A percentile compares a stretch with the other conserved stretches of the same genome.
phyloP scores from a whole-genome alignment of 2,329 filamentous ascomycete genomes.

The Talaromyces albobiverticillius region DNA sequence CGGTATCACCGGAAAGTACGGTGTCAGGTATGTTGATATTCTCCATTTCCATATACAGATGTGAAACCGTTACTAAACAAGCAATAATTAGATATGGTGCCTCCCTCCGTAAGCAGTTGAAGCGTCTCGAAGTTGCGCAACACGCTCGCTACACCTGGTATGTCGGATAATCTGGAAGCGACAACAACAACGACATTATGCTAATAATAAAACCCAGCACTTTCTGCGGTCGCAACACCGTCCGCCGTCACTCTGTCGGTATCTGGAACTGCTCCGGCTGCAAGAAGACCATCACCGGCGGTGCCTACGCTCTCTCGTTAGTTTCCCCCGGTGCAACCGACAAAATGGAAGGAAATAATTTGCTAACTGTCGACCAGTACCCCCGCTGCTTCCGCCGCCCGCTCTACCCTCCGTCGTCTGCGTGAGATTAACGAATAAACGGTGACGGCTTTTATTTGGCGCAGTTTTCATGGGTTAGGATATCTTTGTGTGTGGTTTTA shows the following conservation, averaged over 20 bases:
- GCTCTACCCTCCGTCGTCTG: constrained; percentile 94
- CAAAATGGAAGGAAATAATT: constrained; percentile 6
- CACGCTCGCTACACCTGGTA: constrained; percentile 85
- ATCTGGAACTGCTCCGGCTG: constrained; percentile 98
- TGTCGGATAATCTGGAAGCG: not conserved
- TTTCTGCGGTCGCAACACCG: constrained; percentile 96
- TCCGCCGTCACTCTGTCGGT: constrained; percentile 85
- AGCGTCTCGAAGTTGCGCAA: constrained; percentile 99
- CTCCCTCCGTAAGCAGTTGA: constrained; percentile 97
- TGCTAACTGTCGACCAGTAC: constrained; percentile 56
- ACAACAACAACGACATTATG: not conserved
- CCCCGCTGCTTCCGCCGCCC: constrained; percentile 87
- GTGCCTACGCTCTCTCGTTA: constrained; percentile 96
- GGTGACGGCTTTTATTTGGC: constrained; percentile 38
- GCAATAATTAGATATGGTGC: constrained; percentile 76
- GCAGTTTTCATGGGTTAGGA: constrained; percentile 15
- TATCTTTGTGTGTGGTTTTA: constrained; percentile 14
- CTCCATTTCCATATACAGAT: constrained; percentile 16
- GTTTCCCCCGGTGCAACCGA: constrained; percentile 43
- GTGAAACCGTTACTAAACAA: constrained; percentile 10
- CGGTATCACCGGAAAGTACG: constrained; percentile 98
- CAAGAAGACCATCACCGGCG: constrained; percentile 89
- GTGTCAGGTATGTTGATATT: constrained; percentile 72
- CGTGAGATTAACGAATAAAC: constrained; percentile 86
- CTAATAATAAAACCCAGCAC: constrained; percentile 52